Conservation (phyloP, 1,284 basidiomycete species). For the Cryptococcus maquisensis region DNA sequence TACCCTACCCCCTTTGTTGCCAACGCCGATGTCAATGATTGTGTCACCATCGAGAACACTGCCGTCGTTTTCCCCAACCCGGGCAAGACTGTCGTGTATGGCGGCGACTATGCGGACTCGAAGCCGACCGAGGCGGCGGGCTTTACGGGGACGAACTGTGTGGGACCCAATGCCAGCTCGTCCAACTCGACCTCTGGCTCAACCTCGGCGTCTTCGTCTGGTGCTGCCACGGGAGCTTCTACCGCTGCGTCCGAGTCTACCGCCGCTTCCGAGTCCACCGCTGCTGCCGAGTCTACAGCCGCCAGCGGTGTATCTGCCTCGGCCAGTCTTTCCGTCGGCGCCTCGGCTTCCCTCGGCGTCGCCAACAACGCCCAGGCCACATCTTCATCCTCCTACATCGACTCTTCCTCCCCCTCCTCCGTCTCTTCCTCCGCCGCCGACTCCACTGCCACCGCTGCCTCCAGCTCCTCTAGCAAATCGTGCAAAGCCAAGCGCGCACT, state of each 20-base stretch:
- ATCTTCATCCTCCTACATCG: neutral
- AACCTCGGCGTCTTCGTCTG: neutral
- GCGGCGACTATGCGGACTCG: conserved; percentile 24
- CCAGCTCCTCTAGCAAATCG: neutral
- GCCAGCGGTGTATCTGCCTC: neutral
- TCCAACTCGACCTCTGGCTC: neutral
- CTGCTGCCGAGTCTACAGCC: neutral
- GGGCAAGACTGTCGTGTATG: conserved; percentile 31
- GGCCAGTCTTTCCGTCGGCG: neutral
- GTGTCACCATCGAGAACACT: conserved; percentile 29
- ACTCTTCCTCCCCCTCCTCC: neutral
- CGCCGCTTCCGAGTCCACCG: neutral
- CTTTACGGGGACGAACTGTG: conserved; percentile 21
- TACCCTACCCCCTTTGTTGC: conserved; percentile 47
- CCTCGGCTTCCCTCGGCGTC: neutral
- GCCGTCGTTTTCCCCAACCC: conserved; percentile 44
- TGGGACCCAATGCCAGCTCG: conserved; percentile 15
- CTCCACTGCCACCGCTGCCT: neutral
- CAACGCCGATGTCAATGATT: conserved; percentile 43
- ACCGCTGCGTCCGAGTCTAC: neutral
- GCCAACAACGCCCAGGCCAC: neutral
- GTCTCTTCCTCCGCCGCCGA: neutral
- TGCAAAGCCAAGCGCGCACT: neutral
- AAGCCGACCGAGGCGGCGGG: conserved; percentile 17
- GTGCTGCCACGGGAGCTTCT: neutral